Evolutionary conservation across 768 basidiomycete species (phyloP), one percentile per base, ranked within the genome.

Genomic region (Leccinum boreale): DNA sequence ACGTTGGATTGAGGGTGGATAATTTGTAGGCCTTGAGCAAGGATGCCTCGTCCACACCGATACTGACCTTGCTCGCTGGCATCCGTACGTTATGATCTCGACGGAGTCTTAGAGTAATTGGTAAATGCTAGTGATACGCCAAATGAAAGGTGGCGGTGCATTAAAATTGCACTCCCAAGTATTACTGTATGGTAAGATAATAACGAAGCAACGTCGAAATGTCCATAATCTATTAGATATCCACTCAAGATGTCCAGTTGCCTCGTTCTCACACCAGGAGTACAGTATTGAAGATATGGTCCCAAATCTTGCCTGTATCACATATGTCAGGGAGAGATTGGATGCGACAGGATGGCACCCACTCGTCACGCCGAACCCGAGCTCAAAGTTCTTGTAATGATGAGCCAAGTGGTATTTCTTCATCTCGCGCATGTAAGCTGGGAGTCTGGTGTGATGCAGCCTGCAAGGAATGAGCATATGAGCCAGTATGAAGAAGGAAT

Each of bases 321-420:
- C 29, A n/a, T 8, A 29, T 23, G 53, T 58, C 35, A 60, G 60
- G 49, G n/a, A 51, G 44, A 15, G 46, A 33, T 8, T 54, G 3
- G 49, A 45, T 36, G 2, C 36, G 17, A 9, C 45, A 7, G 35
- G 24, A 53, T 17, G 45, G 36, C 14, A 75, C 85, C 53, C 66
- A 90, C 91, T 94, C 7, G 95, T 98, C 11, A 98, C 95, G 31
- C 96, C 95, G 69, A 95, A 98, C 17, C 94, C 95, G 46, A 98
- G 88, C 69, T 97, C 94, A 71, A 93, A 96, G 78, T 97, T 96
- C 76, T 97, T 97, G 79, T 96, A 97, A 72, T 98, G 96, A 69
- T 98, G 95, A 7, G 93, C 94, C 61, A 99, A 83, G 67, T 99
- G 97, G 69, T 98, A 98, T 70, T 91, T 91, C 80, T 99, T 99